Evolutionary conservation across 495 filamentous ascomycete species (phyloP).

Genomic region (Annulohypoxylon moriforme): DNA sequence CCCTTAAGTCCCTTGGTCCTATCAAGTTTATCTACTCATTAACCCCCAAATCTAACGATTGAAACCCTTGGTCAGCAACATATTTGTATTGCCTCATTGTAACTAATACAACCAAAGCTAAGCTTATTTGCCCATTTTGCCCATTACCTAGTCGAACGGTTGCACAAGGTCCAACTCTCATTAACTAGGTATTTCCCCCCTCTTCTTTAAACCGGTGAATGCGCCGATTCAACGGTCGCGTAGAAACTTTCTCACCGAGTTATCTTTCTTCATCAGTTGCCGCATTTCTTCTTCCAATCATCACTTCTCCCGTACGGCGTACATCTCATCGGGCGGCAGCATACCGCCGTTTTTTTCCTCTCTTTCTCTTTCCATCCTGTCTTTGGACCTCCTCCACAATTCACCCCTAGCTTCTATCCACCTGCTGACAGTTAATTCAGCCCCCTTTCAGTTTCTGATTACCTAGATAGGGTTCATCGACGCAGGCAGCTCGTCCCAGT

Average conservation of each 20-base stretch:
- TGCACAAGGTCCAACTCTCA: conserved; percentile 37
- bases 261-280: conserved; percentile 43
- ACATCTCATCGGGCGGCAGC: conserved; percentile 47
- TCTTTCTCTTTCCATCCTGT: conserved; percentile 40
- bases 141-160: conserved; percentile 35
- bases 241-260: conserved; percentile 51
- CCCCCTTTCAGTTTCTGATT: conserved; percentile 44
- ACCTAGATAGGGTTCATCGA: conserved; percentile 31
- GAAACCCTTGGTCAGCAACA: conserved; percentile 38
- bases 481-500: conserved; percentile 28
- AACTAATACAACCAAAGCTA: conserved; percentile 1
- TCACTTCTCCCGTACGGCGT: conserved; percentile 41
- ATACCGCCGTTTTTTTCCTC: conserved; percentile 39
- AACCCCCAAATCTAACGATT: conserved; percentile 6
- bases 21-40: conserved; percentile 13
- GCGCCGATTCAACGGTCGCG: conserved; percentile 47
- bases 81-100: conserved; percentile 44
- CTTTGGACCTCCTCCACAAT: conserved; percentile 45
- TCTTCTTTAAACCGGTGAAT: conserved; percentile 55
- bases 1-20: conserved; percentile 31
- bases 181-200: conserved; percentile 44
- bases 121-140: neutral
- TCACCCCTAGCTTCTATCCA: conserved; percentile 36
- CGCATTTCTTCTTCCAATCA: conserved; percentile 50
- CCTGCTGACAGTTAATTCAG: conserved; percentile 52